A percentile compares a stretch with the other conserved stretches of the same genome.
Conservation (phyloP, 345 rosid species). For the Microcos paniculata region DNA sequence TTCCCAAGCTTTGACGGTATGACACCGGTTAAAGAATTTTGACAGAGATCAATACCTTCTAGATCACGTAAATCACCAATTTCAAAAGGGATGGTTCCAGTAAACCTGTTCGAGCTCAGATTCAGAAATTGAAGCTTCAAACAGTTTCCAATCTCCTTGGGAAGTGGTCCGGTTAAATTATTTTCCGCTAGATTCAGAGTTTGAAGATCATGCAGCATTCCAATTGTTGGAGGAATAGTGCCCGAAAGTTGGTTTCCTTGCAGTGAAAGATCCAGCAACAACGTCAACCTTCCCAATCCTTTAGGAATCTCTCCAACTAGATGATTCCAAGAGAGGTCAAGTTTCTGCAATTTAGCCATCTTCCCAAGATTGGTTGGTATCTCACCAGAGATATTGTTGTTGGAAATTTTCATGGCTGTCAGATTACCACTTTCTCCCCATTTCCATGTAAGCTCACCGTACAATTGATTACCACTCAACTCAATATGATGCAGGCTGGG, state of each 20-base stretch:
- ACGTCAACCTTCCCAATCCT: slow-evolving; percentile 26
- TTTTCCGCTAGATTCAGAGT: slow-evolving; percentile 30
- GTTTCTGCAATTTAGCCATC: slow-evolving; percentile 1
- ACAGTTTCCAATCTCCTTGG: background rate
- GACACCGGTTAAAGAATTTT: slow-evolving; percentile 14
- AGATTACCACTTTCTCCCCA: slow-evolving; percentile 29
- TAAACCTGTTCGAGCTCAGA: slow-evolving; percentile 32
- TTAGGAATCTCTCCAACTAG: slow-evolving; percentile 35
- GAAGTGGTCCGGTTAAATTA: slow-evolving; percentile 19
- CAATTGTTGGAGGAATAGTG: slow-evolving; percentile 17
- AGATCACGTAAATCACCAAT: slow-evolving; percentile 15
- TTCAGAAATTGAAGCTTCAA: slow-evolving; percentile 12
- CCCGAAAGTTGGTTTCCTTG: slow-evolving; percentile 21
- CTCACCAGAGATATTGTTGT: slow-evolving; percentile 24
- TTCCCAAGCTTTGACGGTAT: slow-evolving; percentile 9
- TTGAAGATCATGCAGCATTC: background rate
- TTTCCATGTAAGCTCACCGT: slow-evolving; percentile 30
- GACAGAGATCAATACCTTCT: slow-evolving; percentile 24
- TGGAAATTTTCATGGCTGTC: slow-evolving; percentile 9
- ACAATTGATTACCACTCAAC: slow-evolving; percentile 31
- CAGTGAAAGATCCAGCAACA: background rate
- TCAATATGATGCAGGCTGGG: slow-evolving; percentile 29
- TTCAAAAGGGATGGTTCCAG: slow-evolving; percentile 16
- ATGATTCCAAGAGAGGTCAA: slow-evolving; percentile 39
- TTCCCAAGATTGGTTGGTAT: slow-evolving; percentile 32